These are phyloP conservation scores for Picochlorum sp. DNA, from an alignment of 139 green algal genomes.

Conservation along the genomic window DNA sequence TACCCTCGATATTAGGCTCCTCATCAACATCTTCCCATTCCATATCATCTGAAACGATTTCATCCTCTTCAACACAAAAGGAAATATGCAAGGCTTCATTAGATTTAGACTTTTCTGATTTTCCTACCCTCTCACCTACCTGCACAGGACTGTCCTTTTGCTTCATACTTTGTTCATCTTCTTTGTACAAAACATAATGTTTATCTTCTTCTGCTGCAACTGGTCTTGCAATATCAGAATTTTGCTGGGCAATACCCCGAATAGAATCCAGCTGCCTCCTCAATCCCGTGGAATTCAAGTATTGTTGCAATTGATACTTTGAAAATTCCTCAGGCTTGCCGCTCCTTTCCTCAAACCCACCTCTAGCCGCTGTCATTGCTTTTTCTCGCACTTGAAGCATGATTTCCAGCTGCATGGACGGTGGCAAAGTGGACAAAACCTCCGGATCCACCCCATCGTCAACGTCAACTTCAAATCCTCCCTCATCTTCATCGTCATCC, in stretches of 20 bases:
- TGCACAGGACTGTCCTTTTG: conserved; percentile 11
- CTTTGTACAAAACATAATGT: conserved; percentile 60
- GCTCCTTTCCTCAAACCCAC: conserved; percentile 48
- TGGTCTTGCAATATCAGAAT: not conserved
- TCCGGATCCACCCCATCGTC: conserved; percentile 47
- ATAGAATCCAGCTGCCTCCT: conserved; percentile 34
- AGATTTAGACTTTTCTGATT: not conserved
- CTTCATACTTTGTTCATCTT: conserved; percentile 8
- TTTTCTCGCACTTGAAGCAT: conserved; percentile 64
- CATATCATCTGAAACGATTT: conserved; percentile 14
- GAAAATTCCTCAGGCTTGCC: conserved; percentile 46
- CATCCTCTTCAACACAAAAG: not conserved
- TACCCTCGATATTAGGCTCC: conserved; percentile 51
- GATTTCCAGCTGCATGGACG: conserved; percentile 79
- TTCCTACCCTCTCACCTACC: not conserved
- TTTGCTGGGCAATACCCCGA: conserved; percentile 17
- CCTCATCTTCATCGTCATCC: not conserved
- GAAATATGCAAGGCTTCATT: not conserved
- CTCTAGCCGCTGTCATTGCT: conserved; percentile 51
- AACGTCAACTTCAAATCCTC: not conserved
- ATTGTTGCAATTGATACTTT: conserved; percentile 65
- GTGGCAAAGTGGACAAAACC: conserved; percentile 73
- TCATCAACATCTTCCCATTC: conserved; percentile 49
- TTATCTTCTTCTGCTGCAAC: conserved; percentile 39
- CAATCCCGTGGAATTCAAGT: conserved; percentile 50